phyloP scores from a whole-genome alignment of 805 yeast genomes.

The Metschnikowia picachoensis region DNA sequence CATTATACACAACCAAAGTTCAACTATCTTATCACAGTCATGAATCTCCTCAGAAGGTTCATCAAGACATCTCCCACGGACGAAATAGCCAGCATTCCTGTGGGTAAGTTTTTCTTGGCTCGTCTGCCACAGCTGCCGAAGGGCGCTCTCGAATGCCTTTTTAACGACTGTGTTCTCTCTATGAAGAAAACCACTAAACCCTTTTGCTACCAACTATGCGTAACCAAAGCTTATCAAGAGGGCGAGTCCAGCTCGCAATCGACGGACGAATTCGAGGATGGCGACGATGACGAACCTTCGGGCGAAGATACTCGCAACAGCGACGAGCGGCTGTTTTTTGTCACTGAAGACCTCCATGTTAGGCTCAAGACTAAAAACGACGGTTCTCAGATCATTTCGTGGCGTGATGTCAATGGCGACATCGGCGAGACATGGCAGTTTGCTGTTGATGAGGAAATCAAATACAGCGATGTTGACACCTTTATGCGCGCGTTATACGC shows the following conservation, averaged over 20 bases:
- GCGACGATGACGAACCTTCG: slow-evolving; percentile 33
- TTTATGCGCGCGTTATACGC: slow-evolving; percentile 61
- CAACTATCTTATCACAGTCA: slow-evolving; percentile 19
- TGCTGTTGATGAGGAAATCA: slow-evolving; percentile 59
- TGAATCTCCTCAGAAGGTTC: slow-evolving; percentile 72
- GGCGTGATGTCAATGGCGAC: slow-evolving; percentile 87
- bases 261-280: slow-evolving; percentile 46
- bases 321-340: slow-evolving; percentile 70
- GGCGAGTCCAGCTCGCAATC: slow-evolving; percentile 53
- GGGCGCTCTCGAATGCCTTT: slow-evolving; percentile 79
- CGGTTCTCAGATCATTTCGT: slow-evolving; percentile 58
- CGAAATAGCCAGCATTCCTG: slow-evolving; percentile 64
- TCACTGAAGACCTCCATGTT: slow-evolving; percentile 58
- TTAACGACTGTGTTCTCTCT: slow-evolving; percentile 72
- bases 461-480: slow-evolving; percentile 50
- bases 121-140: slow-evolving; percentile 80
- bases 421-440: slow-evolving; percentile 81
- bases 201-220: slow-evolving; percentile 64
- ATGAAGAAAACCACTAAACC: slow-evolving; percentile 66
- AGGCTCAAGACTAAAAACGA: slow-evolving; percentile 48
- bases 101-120: slow-evolving; percentile 73
- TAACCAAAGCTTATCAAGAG: slow-evolving; percentile 65
- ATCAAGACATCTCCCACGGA: slow-evolving; percentile 54
- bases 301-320: slow-evolving; percentile 24
- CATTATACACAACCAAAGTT: too few species aligned